Percentiles rank a stretch among this genome's conserved stretches.
Evolutionary conservation across 441 rosid species (phyloP).

Genomic region (Gossypium davidsonii): DNA sequence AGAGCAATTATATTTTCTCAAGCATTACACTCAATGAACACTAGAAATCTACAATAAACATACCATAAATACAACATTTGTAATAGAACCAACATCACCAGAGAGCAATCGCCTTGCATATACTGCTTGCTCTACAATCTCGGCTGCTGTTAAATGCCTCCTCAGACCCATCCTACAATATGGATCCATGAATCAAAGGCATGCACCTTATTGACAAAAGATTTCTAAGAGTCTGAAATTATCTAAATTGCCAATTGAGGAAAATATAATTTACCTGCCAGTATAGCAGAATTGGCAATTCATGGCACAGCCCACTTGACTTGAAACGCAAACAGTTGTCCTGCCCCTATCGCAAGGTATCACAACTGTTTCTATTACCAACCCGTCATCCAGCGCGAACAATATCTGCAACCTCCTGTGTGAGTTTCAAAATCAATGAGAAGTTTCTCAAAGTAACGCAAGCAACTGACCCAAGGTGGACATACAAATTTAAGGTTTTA

Average conservation of each 20-base stretch:
- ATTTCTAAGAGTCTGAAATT: not conserved
- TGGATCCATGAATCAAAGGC: conserved; percentile 1
- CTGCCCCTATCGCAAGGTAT: conserved; percentile 84
- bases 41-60: conserved; percentile 6
- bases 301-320: conserved; percentile 94
- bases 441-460: conserved; percentile 29
- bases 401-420: conserved; percentile 94
- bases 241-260: not conserved
- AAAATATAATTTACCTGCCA: conserved; percentile 50
- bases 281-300: conserved; percentile 94
- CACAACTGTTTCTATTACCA: conserved; percentile 71
- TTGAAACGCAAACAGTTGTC: conserved; percentile 81
- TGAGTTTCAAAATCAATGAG: conserved; percentile 60
- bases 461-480: not conserved
- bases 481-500: not conserved
- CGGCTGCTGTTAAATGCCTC: conserved; percentile 77
- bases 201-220: not conserved
- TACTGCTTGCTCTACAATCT: conserved; percentile 87
- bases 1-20: not conserved
- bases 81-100: conserved; percentile 54
- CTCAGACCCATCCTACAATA: conserved; percentile 72
- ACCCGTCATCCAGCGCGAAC: conserved; percentile 68
- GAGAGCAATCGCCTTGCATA: conserved; percentile 57
- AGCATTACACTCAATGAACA: not conserved
- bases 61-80: conserved; percentile 92